Evolutionary conservation across 208 protist genomes (phyloP).

Genomic region (Lotmaria passim): DNA sequence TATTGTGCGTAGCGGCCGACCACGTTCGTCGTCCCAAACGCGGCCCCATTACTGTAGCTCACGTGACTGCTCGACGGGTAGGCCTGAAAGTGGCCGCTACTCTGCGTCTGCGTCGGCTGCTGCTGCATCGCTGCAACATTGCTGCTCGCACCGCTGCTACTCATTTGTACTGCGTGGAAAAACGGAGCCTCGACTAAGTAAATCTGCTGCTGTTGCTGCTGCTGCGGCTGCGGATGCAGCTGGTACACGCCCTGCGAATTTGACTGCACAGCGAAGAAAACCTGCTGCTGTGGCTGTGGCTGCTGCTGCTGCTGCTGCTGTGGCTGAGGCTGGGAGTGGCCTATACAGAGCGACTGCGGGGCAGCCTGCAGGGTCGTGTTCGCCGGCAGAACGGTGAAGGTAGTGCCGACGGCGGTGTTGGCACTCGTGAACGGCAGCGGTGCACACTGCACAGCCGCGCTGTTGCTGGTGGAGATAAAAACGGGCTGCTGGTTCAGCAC

Average conservation of each 20-base stretch:
- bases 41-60: background rate
- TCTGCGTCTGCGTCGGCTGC: too few species aligned
- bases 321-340: background rate
- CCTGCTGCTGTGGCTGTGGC: conserved; percentile 7
- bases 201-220: conserved; percentile 28
- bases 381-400: conserved; percentile 15
- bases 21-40: conserved; percentile 1
- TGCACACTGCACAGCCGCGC: background rate
- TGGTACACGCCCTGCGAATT: conserved; percentile 16
- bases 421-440: conserved; percentile 1
- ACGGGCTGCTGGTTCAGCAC: conserved; percentile 21
- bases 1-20: background rate
- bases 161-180: conserved; percentile 13
- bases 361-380: background rate
- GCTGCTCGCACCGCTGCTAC: background rate
- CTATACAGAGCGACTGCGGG: conserved; percentile 5
- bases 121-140: background rate
- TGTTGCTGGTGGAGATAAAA: conserved; percentile 8
- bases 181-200: conserved; percentile 21
- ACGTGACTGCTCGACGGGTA: conserved; percentile 4
- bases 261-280: conserved; percentile 28
- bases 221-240: conserved; percentile 16
- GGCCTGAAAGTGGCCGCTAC: background rate
- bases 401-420: conserved; percentile 1
- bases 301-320: conserved; percentile 8